Base-by-base conservation (phyloP, 306 rosid species). In the Calophaca sinica region DNA sequence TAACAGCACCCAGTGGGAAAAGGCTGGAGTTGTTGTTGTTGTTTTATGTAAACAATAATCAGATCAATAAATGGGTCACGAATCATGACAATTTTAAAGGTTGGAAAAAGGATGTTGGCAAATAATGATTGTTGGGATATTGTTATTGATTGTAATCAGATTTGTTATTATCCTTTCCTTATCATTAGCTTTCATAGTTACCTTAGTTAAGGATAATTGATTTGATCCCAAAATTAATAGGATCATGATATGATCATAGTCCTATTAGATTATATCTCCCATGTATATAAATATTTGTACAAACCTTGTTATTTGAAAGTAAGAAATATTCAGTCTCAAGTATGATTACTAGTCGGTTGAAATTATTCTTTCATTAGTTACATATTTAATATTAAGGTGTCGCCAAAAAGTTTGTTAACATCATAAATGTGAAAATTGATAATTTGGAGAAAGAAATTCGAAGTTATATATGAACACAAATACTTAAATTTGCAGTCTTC, bases 321-420 rank as follows among this genome's bases (percentile, higher is more conserved):
- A 20, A 20, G 26, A 20, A 20, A 20, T 20, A 20, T 20, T 20
- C 26, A 20, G 26, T 20, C 26, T 20, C 26, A 20, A 20, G 26
- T 20, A 20, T 20, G 26, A 20, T 20, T 20, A 51, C 38, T 6
- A 7, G 6, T 12, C 33, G 53, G 36, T 38, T 53, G 29, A 55
- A 46, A 65, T 73, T 62, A 69, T 55, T 57, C 29, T 31, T 50
- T 65, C 52, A 60, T 26, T 36, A 67, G 58, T 74, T 53, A 54
- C 55, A 74, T 50, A 58, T 46, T 62, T 39, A 32, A 62, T 31
- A 28, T 62, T 44, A 64, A 53, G 78, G 26, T 6, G 41, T 31
- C 20, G 20, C 44, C 35, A 49, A 14, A 42, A 49, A 28, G 11
- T 6, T 41, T 60, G n/a, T n/a, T n/a, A n/a, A n/a, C n/a, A n/a